These are phyloP conservation scores for Pseudogymnoascus sp. DNA, from an alignment of 2,329 filamentous ascomycete species.

Conservation along the genomic window DNA sequence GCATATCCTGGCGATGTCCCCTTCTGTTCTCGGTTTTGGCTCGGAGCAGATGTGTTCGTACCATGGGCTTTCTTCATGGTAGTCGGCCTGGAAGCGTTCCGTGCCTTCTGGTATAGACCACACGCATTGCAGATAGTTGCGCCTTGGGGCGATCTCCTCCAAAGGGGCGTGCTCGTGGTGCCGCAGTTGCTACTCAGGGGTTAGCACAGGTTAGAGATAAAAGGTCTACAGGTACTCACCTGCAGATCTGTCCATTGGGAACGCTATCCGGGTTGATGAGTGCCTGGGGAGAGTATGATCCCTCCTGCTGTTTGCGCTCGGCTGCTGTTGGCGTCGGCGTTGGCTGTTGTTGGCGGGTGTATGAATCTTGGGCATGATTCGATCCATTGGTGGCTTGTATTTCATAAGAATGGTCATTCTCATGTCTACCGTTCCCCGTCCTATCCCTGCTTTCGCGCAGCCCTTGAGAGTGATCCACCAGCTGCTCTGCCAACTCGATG, in stretches of 20 bases:
- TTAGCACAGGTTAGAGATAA: constrained; percentile 18
- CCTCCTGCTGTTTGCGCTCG: not conserved
- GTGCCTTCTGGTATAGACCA: constrained; percentile 86
- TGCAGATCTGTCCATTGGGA: constrained; percentile 60
- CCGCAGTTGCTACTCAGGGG: constrained; percentile 70
- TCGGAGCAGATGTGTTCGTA: constrained; percentile 29
- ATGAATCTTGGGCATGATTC: not conserved
- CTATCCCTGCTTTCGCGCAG: constrained; percentile 3
- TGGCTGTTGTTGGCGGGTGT: not conserved
- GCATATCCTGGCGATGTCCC: constrained; percentile 26
- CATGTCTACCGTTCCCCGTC: not conserved
- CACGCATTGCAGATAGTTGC: constrained; percentile 97
- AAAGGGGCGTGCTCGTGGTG: constrained; percentile 87
- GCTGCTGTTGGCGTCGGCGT: not conserved
- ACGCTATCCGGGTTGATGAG: constrained; percentile 11
- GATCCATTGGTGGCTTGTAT: not conserved
- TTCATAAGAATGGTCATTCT: constrained; percentile 6
- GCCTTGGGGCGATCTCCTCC: constrained; percentile 86
- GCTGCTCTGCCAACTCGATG: constrained; percentile 20
- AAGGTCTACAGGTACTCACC: constrained; percentile 39
- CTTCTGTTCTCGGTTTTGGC: constrained; percentile 19
- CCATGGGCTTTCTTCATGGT: constrained; percentile 73
- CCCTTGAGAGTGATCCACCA: constrained; percentile 20
- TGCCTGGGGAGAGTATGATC: constrained; percentile 5
- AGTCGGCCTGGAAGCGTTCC: constrained; percentile 83